These are phyloP conservation scores for Naganishia onofrii DNA, from an alignment of 768 basidiomycete species.

Conservation along the genomic window DNA sequence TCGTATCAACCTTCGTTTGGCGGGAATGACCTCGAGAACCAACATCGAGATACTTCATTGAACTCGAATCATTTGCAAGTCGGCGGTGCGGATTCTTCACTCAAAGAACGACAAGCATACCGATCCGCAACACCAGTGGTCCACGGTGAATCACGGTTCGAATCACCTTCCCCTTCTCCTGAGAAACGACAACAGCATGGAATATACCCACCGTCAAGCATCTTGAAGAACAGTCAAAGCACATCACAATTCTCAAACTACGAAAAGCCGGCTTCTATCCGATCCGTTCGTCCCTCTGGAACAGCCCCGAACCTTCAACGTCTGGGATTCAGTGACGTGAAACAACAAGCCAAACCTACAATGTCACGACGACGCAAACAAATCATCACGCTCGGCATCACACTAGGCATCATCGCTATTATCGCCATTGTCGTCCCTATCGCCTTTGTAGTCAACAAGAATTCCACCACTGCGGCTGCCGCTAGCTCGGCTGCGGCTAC, in stretches of 20 bases:
- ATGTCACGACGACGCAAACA: conserved; percentile 23
- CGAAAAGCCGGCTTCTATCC: conserved; percentile 18
- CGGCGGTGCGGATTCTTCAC: conserved; percentile 9
- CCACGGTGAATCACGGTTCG: conserved; percentile 1
- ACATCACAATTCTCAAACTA: conserved; percentile 4
- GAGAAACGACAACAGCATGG: not conserved
- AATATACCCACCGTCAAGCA: conserved; percentile 1
- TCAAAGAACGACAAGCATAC: conserved; percentile 18
- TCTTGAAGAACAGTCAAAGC: not conserved
- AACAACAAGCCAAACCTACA: not conserved
- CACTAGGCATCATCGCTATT: conserved; percentile 38
- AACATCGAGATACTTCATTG: not conserved
- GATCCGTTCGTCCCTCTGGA: conserved; percentile 16
- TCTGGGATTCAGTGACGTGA: conserved; percentile 4
- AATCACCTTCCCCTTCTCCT: not conserved
- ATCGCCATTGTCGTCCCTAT: conserved; percentile 44
- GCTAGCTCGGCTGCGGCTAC: conserved; percentile 10
- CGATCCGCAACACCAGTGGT: conserved; percentile 16
- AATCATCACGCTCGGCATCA: conserved; percentile 38
- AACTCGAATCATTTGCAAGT: not conserved
- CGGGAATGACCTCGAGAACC: conserved; percentile 2
- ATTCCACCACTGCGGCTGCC: conserved; percentile 22
- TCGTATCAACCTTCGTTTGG: conserved; percentile 14
- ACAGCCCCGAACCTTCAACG: not conserved
- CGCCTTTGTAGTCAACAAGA: conserved; percentile 34